A percentile compares a stretch with the other conserved stretches of the same genome.
Conservation (phyloP, 441 rosid species). For the Mallotus repandus region DNA sequence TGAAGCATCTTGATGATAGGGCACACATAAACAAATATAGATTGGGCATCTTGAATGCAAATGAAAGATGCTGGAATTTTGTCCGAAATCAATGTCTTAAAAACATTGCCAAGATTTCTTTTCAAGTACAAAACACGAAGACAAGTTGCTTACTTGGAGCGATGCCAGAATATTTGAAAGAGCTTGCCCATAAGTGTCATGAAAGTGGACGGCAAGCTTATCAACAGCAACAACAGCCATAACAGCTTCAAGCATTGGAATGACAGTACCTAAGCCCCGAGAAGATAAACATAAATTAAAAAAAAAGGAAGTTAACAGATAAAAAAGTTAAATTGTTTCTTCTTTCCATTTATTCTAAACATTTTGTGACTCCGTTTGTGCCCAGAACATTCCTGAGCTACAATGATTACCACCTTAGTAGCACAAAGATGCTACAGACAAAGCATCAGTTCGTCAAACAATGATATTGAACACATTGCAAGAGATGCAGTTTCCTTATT, state of each 20-base stretch:
- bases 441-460: background rate
- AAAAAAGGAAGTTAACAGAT: background rate
- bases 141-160: constrained; percentile 59
- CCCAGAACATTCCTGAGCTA: background rate
- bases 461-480: background rate
- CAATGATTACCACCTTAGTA: background rate
- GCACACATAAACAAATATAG: background rate
- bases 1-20: background rate
- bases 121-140: background rate
- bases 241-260: constrained; percentile 94
- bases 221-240: constrained; percentile 72
- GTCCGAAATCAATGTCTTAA: background rate
- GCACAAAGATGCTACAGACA: background rate
- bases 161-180: constrained; percentile 81
- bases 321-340: background rate
- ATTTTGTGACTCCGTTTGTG: background rate
- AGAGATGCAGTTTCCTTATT: background rate
- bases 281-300: background rate
- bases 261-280: constrained; percentile 59
- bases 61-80: background rate
- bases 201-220: constrained; percentile 91
- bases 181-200: constrained; percentile 94
- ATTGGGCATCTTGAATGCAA: background rate
- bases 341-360: background rate
- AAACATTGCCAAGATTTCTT: background rate